Conservation (phyloP, 2,329 filamentous ascomycete genomes). For the Biscogniauxia marginata region DNA sequence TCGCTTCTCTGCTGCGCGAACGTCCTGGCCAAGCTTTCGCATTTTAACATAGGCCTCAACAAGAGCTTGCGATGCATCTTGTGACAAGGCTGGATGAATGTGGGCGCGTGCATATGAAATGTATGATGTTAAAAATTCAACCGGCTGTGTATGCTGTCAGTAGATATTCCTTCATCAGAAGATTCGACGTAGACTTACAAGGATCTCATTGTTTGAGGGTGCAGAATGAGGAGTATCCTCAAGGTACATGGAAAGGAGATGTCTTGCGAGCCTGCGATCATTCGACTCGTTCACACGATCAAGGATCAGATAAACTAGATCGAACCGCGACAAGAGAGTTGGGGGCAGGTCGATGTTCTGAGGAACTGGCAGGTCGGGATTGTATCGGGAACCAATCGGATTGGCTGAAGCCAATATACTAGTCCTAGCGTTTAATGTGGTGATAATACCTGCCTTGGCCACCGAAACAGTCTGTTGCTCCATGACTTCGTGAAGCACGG, state of each 20-base stretch:
- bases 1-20: slow-evolving; percentile 85
- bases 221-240: slow-evolving; percentile 92
- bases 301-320: slow-evolving; percentile 93
- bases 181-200: slow-evolving; percentile 55
- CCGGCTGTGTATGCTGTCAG: slow-evolving; percentile 55
- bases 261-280: slow-evolving; percentile 85
- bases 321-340: slow-evolving; percentile 91
- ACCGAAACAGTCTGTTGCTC: slow-evolving; percentile 85
- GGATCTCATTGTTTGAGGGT: slow-evolving; percentile 68
- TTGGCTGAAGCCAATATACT: slow-evolving; percentile 97
- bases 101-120: slow-evolving; percentile 93
- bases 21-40: slow-evolving; percentile 87
- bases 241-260: slow-evolving; percentile 93
- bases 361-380: slow-evolving; percentile 89
- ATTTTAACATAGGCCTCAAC: slow-evolving; percentile 89
- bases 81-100: slow-evolving; percentile 78
- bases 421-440: slow-evolving; percentile 91
- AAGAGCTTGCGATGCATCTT: slow-evolving; percentile 78
- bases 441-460: slow-evolving; percentile 91
- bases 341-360: slow-evolving; percentile 98
- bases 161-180: slow-evolving; percentile 1
- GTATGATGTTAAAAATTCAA: slow-evolving; percentile 94
- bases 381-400: slow-evolving; percentile 97
- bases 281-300: slow-evolving; percentile 89
- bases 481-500: slow-evolving; percentile 85